These are phyloP conservation scores for Taphrina deformans DNA, from an alignment of 1,139 yeast species.

Conservation along the genomic window DNA sequence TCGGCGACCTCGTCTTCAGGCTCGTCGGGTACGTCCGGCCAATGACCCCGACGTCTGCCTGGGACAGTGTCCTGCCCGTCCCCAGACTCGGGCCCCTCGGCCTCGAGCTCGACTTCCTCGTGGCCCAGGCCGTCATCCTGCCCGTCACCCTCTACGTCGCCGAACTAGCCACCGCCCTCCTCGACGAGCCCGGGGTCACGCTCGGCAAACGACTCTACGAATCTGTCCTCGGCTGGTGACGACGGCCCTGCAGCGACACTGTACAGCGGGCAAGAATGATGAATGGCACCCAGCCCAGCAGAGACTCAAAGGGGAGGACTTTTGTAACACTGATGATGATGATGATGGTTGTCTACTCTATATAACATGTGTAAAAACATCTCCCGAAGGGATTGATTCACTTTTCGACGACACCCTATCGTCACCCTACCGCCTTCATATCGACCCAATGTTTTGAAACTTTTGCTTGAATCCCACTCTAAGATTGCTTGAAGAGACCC, in stretches of 20 bases:
- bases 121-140: slow-evolving; percentile 1
- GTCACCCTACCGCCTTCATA: too few relatives aligned
- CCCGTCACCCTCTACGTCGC: slow-evolving; percentile 8
- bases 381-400: background rate
- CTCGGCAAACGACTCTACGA: slow-evolving; percentile 6
- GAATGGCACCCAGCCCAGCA: too few relatives aligned
- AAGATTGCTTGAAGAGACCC: slow-evolving; percentile 30
- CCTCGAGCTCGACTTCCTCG: slow-evolving; percentile 6
- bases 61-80: background rate
- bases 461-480: background rate
- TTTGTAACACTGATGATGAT: too few relatives aligned
- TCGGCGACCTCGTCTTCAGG: slow-evolving; percentile 17
- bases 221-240: background rate
- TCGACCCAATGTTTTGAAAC: too few relatives aligned
- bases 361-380: background rate
- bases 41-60: background rate
- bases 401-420: too few relatives aligned
- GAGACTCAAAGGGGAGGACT: too few relatives aligned
- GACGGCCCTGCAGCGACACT: too few relatives aligned
- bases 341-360: too few relatives aligned
- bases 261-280: too few relatives aligned
- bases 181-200: slow-evolving; percentile 6
- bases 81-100: slow-evolving; percentile 9
- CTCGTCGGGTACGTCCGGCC: slow-evolving; percentile 7
- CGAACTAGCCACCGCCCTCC: background rate